Base-by-base conservation (phyloP, 129 eudicot species). In the Saposhnikovia divaricata region DNA sequence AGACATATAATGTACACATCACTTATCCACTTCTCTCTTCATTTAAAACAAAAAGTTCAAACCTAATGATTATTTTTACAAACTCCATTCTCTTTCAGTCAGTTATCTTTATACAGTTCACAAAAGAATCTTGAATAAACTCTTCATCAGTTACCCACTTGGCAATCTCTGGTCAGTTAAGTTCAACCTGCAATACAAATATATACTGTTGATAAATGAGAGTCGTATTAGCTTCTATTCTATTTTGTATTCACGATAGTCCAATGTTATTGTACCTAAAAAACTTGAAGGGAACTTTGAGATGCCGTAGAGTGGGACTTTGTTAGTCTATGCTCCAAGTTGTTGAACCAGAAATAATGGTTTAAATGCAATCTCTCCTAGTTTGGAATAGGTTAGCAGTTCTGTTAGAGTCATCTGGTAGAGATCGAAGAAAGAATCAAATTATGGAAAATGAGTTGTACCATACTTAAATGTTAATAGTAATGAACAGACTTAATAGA, bases 111-210 rank as follows among this genome's bases (percentile, higher is more conserved):
- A 77, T 77, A 81, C 70, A 81, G 80, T 78, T 77, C 65, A 81
- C 77, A 72, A 78, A 79, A 85, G 88, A 85, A 82, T 85, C 85
- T 81, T 53, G 84, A 72, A 80, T 61, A 72, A 77, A 84, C 68
- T 55, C 81, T 25, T 77, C 71, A 37, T 74, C 57, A 48, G 40
- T 44, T 25, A 47, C 81, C 84, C 86, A 76, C 82, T 53, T 55
- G 81, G 82, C 79, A 63, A 48, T 40, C 78, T 59, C 76, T 68
- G 37, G 6, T 70, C 46, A 79, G 74, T 81, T 15, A 28, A 57
- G 78, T 75, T 79, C 82, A 65, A 50, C 84, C 90, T 84, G 88
- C 79, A 87, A 82, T 59, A 50, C 37, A 43, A 19, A 4, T 50
- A 11, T 25, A 21, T 7, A 12, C 28, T 3, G 5, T 16, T 47